Base-by-base conservation (phyloP, 106 monocot species). In the Posidonia australis region DNA sequence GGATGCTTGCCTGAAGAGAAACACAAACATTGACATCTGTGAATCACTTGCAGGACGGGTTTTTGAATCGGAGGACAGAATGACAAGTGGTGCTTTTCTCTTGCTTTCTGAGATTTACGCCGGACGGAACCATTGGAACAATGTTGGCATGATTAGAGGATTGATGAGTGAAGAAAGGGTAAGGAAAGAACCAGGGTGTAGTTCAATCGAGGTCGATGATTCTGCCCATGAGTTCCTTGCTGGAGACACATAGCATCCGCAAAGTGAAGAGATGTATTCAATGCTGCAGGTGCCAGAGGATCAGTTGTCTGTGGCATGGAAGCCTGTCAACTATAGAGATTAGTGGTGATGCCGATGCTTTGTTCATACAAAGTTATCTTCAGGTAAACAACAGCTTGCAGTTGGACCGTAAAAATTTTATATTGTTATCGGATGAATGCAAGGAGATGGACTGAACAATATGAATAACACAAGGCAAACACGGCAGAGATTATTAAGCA, bases 121-220 rank as follows among this genome's bases (percentile, higher is more conserved):
- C 0, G 77, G 80, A 1, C 82, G 83, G 0, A 63, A 82, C n/a
- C 70, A 73, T 6, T 93, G 85, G 89, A 73, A 89, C 31, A 77
- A 89, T 19, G 93, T 81, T 0, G 81, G 72, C 0, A 18, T 75
- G 70, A 70, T 89, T 16, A 28, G 93, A 17, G 62, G 43, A 13
- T 16, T 89, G 54, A 93, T 93, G 89, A 75, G 21, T 13, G 81
- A 81, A 5, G 68, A 73, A 28, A 83, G 89, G 7, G 64, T 93
- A 29, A 66, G 65, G 52, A 93, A 89, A 55, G 85, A 78, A 58
- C 80, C 92, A 1, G 92, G 92, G 0, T 85, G 82, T 54, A 93
- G 88, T 31, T 81, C 80, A 2, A 77, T 86, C 1, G 92, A 93
- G 70, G n/a, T 73, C 10, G 65, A 58, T 29, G 47, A 54, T 18